Evolutionary conservation across 1,284 basidiomycete genomes (phyloP).

Genomic region (Amylostereum areolatum): DNA sequence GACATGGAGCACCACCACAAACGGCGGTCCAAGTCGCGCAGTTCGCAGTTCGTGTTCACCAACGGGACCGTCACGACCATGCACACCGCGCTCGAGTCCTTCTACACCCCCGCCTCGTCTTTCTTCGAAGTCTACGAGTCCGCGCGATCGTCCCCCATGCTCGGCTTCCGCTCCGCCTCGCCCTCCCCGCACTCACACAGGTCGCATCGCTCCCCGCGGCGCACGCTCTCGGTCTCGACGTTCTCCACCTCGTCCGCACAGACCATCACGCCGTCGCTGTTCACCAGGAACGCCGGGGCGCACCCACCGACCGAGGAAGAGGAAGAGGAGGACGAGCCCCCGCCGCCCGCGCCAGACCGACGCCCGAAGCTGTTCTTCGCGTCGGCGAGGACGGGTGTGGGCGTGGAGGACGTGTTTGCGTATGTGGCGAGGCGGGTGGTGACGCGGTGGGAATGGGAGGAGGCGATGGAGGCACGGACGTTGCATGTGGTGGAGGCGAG

Average conservation of each 20-base stretch:
- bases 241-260: conserved; percentile 42
- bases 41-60: conserved; percentile 33
- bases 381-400: conserved; percentile 67
- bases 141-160: conserved; percentile 53
- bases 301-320: conserved; percentile 4
- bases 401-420: conserved; percentile 64
- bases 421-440: conserved; percentile 60
- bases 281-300: conserved; percentile 27
- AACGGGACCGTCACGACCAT: conserved; percentile 48
- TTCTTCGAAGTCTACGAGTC: conserved; percentile 44
- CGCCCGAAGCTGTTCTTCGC: conserved; percentile 65
- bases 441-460: conserved; percentile 57
- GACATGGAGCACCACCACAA: conserved; percentile 22
- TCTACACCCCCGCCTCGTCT: conserved; percentile 73
- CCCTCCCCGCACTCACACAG: conserved; percentile 16
- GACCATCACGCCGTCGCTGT: conserved; percentile 60
- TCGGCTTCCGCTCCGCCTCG: conserved; percentile 22
- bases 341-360: conserved; percentile 29
- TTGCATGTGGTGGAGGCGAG: too few relatives aligned
- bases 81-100: conserved; percentile 51
- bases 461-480: conserved; percentile 30
- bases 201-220: conserved; percentile 22
- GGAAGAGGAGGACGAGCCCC: conserved; percentile 6
- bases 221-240: conserved; percentile 40
- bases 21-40: conserved; percentile 30